Percentiles rank a stretch among this genome's conserved stretches.
Conservation (phyloP, 164 flowering plant genomes). For the Umbellularia californica region DNA sequence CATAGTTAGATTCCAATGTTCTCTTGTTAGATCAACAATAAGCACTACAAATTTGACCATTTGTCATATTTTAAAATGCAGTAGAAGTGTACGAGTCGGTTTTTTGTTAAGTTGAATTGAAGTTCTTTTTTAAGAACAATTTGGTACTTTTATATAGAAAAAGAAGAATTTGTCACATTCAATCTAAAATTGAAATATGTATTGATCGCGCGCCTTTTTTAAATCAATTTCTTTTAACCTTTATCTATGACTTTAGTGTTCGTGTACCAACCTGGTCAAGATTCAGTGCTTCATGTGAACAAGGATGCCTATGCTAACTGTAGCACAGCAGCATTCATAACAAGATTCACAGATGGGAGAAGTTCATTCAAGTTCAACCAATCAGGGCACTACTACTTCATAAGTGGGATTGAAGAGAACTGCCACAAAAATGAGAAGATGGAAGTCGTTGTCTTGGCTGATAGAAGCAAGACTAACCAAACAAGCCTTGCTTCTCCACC, state of each 20-base stretch:
- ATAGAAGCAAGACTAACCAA: slow-evolving; percentile 38
- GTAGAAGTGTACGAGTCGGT: no score
- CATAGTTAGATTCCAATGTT: no score
- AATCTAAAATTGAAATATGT: no score
- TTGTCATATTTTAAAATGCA: no score
- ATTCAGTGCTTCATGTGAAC: slow-evolving; percentile 70
- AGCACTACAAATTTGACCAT: no score
- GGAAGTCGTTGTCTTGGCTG: slow-evolving; percentile 61
- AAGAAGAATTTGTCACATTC: no score
- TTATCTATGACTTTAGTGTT: slow-evolving; percentile 45
- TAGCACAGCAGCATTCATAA: slow-evolving; percentile 41
- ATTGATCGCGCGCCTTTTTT: neutral
- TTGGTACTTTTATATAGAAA: no score
- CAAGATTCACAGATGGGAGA: slow-evolving; percentile 52
- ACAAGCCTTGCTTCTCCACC: slow-evolving; percentile 14
- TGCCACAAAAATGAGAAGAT: slow-evolving; percentile 76
- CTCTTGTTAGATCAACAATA: no score
- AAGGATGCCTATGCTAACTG: slow-evolving; percentile 54
- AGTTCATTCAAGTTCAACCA: slow-evolving; percentile 45
- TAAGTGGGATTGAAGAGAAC: slow-evolving; percentile 64
- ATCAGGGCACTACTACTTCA: slow-evolving; percentile 76
- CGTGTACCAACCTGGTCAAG: slow-evolving; percentile 43
- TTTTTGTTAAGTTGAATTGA: no score
- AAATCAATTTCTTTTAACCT: neutral
- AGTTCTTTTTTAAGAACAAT: no score